Percentiles rank a stretch among this genome's conserved stretches.
phyloP scores from a whole-genome alignment of 1,284 basidiomycete species.

The Lentinula novae-zelandiae region DNA sequence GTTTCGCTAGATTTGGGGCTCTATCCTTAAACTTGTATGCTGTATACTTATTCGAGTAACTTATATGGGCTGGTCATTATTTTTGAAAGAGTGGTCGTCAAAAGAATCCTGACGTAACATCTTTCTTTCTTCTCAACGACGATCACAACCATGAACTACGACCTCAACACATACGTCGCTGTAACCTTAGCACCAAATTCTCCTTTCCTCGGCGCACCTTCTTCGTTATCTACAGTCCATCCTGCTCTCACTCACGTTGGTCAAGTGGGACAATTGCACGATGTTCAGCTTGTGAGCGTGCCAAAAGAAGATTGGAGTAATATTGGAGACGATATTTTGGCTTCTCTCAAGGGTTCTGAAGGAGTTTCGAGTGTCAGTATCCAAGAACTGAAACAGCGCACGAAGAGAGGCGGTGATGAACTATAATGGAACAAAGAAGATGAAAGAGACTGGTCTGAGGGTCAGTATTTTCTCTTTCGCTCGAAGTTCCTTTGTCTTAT shows the following conservation, averaged over 20 bases:
- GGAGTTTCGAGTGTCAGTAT: constrained; percentile 28
- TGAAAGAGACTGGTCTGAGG: background rate
- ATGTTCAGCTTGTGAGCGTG: constrained; percentile 39
- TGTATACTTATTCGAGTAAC: too few relatives aligned
- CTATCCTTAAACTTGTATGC: too few relatives aligned
- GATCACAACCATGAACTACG: constrained; percentile 32
- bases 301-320: constrained; percentile 36
- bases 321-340: constrained; percentile 23
- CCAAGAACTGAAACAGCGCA: constrained; percentile 27
- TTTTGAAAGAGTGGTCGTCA: too few relatives aligned
- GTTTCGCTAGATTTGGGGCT: too few relatives aligned
- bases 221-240: constrained; percentile 27
- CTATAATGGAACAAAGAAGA: constrained; percentile 8
- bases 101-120: background rate
- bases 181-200: constrained; percentile 32
- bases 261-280: constrained; percentile 35
- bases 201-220: constrained; percentile 25
- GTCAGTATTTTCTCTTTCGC: background rate
- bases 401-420: constrained; percentile 30
- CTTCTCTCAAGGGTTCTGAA: constrained; percentile 18
- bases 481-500: background rate
- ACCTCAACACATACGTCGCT: constrained; percentile 35
- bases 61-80: too few relatives aligned
- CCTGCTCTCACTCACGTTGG: constrained; percentile 34
- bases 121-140: background rate